phyloP scores from a whole-genome alignment of 2,329 filamentous ascomycete species.

The Rutstroemia sp. region DNA sequence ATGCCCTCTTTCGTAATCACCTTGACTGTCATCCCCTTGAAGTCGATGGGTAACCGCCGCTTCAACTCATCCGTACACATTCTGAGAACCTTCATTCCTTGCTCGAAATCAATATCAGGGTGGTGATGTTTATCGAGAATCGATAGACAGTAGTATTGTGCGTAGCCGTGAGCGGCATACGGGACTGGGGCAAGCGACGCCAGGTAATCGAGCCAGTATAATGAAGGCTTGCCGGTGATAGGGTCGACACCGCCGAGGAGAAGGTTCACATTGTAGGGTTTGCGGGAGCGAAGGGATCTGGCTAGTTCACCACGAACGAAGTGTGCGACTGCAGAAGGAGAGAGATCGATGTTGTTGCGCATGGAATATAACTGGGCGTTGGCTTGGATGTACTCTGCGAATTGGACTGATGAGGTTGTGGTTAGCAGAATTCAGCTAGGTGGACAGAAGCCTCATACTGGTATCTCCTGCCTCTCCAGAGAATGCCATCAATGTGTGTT shows the following conservation, averaged over 20 bases:
- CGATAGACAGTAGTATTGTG: constrained; percentile 97
- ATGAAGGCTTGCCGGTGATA: constrained; percentile 79
- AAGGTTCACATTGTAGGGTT: constrained; percentile 95
- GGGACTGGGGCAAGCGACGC: constrained; percentile 81
- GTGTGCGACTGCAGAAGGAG: constrained; percentile 79
- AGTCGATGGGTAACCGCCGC: constrained; percentile 93
- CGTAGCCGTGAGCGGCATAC: constrained; percentile 96
- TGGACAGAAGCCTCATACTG: constrained; percentile 41
- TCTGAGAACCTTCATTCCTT: constrained; percentile 85
- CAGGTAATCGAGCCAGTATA: constrained; percentile 98
- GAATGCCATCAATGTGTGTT: constrained; percentile 91
- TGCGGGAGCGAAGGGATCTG: constrained; percentile 79
- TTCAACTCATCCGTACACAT: constrained; percentile 98
- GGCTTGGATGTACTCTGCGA: constrained; percentile 97
- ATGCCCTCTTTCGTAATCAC: constrained; percentile 93
- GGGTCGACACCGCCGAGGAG: constrained; percentile 89
- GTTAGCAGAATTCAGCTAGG: too few species aligned
- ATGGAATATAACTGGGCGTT: constrained; percentile 98
- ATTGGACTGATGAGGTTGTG: constrained; percentile 65
- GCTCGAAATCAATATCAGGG: constrained; percentile 80
- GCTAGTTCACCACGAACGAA: constrained; percentile 95
- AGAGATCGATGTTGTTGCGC: constrained; percentile 91
- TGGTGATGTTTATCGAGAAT: constrained; percentile 99
- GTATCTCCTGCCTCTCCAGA: constrained; percentile 96
- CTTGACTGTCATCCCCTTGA: constrained; percentile 95